These are phyloP conservation scores for Chondrus crispus DNA, from an alignment of 23 red algal species.

Conservation along the genomic window DNA sequence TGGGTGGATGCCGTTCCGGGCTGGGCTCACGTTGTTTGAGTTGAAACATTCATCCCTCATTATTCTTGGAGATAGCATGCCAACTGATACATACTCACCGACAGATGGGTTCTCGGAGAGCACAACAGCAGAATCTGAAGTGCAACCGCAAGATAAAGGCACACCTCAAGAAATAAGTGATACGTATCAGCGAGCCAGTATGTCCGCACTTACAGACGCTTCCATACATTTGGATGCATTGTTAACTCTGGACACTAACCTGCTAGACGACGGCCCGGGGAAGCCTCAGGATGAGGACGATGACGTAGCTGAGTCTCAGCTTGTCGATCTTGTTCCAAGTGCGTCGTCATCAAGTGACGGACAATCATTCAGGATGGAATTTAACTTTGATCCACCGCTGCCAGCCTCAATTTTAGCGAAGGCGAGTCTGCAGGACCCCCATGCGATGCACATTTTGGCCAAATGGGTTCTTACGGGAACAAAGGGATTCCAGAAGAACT, in stretches of 20 bases:
- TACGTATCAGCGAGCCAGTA: slow-evolving; percentile 4
- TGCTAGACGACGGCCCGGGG: background rate
- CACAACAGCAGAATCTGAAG: background rate
- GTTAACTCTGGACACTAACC: slow-evolving; percentile 12
- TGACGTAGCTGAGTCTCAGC: background rate
- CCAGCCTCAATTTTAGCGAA: background rate
- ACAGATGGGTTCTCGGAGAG: background rate
- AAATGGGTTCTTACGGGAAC: slow-evolving; percentile 22
- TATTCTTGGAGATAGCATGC: slow-evolving; percentile 38
- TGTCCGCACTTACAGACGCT: slow-evolving; percentile 32
- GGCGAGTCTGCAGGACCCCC: slow-evolving; percentile 29
- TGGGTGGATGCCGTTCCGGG: slow-evolving; percentile 49
- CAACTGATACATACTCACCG: background rate
- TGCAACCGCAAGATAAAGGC: background rate
- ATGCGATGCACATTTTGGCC: slow-evolving; percentile 40
- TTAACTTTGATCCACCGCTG: background rate
- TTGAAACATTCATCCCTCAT: slow-evolving; percentile 50
- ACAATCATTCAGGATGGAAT: background rate
- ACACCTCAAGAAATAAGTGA: background rate
- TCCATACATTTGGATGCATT: slow-evolving; percentile 36
- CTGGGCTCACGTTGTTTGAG: slow-evolving; percentile 44
- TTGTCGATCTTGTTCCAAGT: background rate
- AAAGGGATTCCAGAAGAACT: slow-evolving; percentile 19
- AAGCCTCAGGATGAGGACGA: background rate
- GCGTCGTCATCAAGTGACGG: background rate